Evolutionary conservation across 2,329 filamentous ascomycete genomes (phyloP).

Genomic region (Kalaharituber pfeilii): DNA sequence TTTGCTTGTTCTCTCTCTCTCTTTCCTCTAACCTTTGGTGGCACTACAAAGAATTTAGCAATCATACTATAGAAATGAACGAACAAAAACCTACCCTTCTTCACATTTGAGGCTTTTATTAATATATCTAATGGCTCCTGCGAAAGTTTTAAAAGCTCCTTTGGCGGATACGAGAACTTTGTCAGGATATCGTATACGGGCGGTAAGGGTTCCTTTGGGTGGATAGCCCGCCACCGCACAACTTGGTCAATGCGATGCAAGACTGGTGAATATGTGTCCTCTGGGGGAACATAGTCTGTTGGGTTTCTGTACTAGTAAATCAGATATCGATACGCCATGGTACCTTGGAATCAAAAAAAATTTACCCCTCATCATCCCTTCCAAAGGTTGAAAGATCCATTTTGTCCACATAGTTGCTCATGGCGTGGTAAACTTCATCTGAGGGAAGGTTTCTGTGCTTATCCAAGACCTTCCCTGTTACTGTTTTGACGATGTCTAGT

Average conservation of each 20-base stretch:
- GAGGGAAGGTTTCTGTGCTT: constrained; percentile 72
- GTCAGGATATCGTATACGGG: constrained; percentile 47
- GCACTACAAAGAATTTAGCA: constrained; percentile 46
- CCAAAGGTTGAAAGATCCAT: constrained; percentile 69
- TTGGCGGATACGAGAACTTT: constrained; percentile 55
- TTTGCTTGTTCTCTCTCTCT: constrained; percentile 50
- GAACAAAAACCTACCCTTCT: constrained; percentile 48
- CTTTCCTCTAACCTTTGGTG: constrained; percentile 59
- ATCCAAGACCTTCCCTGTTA: constrained; percentile 63
- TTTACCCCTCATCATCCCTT: constrained; percentile 51
- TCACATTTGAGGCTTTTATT: constrained; percentile 55
- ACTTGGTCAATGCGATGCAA: constrained; percentile 83
- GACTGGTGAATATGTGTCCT: constrained; percentile 67
- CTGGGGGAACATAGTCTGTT: constrained; percentile 55
- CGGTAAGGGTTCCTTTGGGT: constrained; percentile 47
- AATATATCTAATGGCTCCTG: constrained; percentile 44
- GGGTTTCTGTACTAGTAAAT: constrained; percentile 28
- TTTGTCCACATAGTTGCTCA: constrained; percentile 79
- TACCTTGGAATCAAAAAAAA: constrained; percentile 6
- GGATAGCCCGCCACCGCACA: constrained; percentile 62
- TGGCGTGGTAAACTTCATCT: constrained; percentile 55
- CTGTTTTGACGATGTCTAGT: constrained; percentile 67
- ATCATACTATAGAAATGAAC: too few relatives aligned
- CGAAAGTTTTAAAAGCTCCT: constrained; percentile 44
- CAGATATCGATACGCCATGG: too few relatives aligned